Evolutionary conservation across 2,329 filamentous ascomycete genomes (phyloP), one percentile per base, ranked within the genome.

Genomic region (Fusarium sp.): DNA sequence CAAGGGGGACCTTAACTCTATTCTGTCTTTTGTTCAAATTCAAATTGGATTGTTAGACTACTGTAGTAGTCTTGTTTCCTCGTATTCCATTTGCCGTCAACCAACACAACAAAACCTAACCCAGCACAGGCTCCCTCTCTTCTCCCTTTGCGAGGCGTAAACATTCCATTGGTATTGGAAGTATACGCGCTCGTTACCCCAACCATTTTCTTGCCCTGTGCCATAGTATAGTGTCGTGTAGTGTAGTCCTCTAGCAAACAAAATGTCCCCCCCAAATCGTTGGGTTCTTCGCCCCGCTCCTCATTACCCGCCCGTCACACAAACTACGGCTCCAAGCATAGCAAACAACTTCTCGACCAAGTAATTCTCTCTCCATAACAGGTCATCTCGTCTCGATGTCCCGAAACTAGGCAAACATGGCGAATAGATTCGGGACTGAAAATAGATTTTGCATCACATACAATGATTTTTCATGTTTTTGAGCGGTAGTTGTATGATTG

Each of bases 241-340:
- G 17, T 22, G 18, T 24, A 24, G n/a, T 44, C 13, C 20, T 31
- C 14, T 42, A 33, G 54, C 59, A 59, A 51, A 63, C 62, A 54
- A 48, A 39, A 22, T 33, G 39, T 54, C 15, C 28, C 49, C 22
- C 50, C 53, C 38, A 43, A 10, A 14, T 48, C 39, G 36, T 53
- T 54, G 59, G 49, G 22, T 36, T 50, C 61, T 49, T 63, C 61
- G 61, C 52, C 59, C 66, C 49, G 7, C 22, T 68, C 46, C 39
- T 60, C 64, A 55, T 51, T 58, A 55, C 45, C 56, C 33, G 42
- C 43, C 46, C 24, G 60, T 69, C 52, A 52, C 66, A 69, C 66
- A 69, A 66, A 58, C 52, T 52, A 20, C 61, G 66, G 66, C 53
- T 69, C 43, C 52, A 45, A 28, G 61, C 66, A 69, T 69, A 52